Conservation (phyloP, 257 asterid genomes). For the Leptodermis oblonga region DNA sequence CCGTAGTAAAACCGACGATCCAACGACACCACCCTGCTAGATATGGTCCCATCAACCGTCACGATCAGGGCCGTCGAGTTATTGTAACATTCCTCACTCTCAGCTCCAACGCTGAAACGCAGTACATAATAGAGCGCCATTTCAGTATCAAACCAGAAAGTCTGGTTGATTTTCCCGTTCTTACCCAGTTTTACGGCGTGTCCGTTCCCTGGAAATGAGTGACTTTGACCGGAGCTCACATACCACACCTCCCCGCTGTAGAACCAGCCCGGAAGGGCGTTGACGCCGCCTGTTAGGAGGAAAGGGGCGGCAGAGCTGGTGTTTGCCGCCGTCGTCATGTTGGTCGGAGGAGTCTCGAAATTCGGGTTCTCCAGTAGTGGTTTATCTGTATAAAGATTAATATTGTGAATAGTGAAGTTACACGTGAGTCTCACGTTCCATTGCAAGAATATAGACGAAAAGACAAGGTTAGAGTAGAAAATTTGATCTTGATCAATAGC, state of each 20-base stretch:
- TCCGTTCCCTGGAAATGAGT: not conserved
- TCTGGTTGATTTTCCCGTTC: constrained; percentile 4
- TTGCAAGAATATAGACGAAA: too few relatives aligned
- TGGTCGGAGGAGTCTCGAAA: not conserved
- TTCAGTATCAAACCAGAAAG: not conserved
- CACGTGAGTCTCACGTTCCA: too few relatives aligned
- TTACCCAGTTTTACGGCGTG: not conserved
- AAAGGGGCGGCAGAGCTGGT: not conserved
- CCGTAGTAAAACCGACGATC: not conserved
- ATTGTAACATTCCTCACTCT: not conserved
- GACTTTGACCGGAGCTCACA: not conserved
- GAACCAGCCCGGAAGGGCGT: not conserved
- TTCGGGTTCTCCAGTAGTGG: not conserved
- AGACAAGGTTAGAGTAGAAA: too few relatives aligned
- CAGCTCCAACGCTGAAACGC: not conserved
- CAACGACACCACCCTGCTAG: not conserved
- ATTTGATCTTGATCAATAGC: too few relatives aligned
- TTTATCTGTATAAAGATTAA: not conserved
- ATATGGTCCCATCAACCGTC: not conserved
- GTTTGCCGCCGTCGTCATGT: not conserved
- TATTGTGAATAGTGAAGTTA: too few relatives aligned
- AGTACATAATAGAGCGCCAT: not conserved
- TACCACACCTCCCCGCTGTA: constrained; percentile 4
- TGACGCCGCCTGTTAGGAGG: not conserved
- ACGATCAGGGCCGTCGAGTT: not conserved